These are phyloP conservation scores for Thermothelomyces thermophilus DNA, from an alignment of 2,329 filamentous ascomycete species.

Conservation along the genomic window DNA sequence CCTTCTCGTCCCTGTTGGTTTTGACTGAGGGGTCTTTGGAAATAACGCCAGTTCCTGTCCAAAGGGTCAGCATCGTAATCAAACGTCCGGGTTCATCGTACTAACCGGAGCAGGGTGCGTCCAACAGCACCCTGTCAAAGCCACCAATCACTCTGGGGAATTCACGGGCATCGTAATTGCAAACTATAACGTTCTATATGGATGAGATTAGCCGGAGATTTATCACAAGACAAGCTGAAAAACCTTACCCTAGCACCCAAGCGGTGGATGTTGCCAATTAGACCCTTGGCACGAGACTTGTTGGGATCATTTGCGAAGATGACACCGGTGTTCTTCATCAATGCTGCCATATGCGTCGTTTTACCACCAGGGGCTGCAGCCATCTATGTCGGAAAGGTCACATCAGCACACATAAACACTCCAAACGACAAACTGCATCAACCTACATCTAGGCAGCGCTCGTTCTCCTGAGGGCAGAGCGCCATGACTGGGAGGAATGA, in stretches of 20 bases:
- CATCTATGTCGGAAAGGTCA: conserved; percentile 51
- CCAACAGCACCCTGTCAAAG: conserved; percentile 88
- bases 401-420: neutral
- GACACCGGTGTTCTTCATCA: conserved; percentile 96
- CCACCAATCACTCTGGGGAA: conserved; percentile 93
- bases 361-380: conserved; percentile 93
- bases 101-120: conserved; percentile 77
- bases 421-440: too few species aligned
- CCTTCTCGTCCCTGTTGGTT: conserved; percentile 94
- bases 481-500: conserved; percentile 98
- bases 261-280: conserved; percentile 97
- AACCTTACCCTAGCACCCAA: conserved; percentile 62
- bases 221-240: too few species aligned
- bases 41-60: conserved; percentile 79
- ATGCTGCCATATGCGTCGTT: conserved; percentile 88
- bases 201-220: neutral
- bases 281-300: conserved; percentile 87
- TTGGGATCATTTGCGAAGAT: conserved; percentile 96
- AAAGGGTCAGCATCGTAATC: neutral
- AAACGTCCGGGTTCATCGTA: neutral
- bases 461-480: conserved; percentile 84
- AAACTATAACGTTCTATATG: conserved; percentile 73
- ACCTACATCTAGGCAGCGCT: conserved; percentile 69
- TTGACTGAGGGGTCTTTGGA: conserved; percentile 95
- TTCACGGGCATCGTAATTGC: conserved; percentile 88